These are phyloP conservation scores for Candida cerambycidarum DNA, from an alignment of 805 yeast species.

Conservation along the genomic window DNA sequence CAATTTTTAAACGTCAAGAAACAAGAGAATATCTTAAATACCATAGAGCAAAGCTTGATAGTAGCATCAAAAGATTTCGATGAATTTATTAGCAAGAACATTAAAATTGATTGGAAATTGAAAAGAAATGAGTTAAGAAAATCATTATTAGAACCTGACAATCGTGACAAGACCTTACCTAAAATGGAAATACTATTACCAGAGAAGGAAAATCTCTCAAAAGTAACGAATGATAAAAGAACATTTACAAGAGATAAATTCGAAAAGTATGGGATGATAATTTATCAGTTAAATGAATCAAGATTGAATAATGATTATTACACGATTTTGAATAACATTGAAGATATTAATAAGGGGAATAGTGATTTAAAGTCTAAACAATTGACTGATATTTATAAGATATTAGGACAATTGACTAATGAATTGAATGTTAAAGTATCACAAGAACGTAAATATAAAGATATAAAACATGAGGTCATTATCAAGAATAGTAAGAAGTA, in stretches of 20 bases:
- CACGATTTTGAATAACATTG: slow-evolving; percentile 59
- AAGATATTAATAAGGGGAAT: slow-evolving; percentile 56
- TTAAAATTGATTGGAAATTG: slow-evolving; percentile 81
- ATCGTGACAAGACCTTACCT: too few species aligned
- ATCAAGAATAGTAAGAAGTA: slow-evolving; percentile 55
- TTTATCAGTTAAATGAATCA: slow-evolving; percentile 68
- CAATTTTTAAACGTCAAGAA: slow-evolving; percentile 65
- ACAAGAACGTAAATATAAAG: slow-evolving; percentile 33
- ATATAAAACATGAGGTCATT: slow-evolving; percentile 42
- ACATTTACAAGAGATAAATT: slow-evolving; percentile 54
- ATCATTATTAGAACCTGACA: slow-evolving; percentile 57
- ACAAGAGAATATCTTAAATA: slow-evolving; percentile 76
- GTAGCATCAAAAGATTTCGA: slow-evolving; percentile 84
- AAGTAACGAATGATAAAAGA: slow-evolving; percentile 19
- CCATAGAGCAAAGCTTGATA: slow-evolving; percentile 77
- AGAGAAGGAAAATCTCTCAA: neutral
- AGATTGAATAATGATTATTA: slow-evolving; percentile 54
- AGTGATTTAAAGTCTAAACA: slow-evolving; percentile 68
- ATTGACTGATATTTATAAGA: slow-evolving; percentile 71
- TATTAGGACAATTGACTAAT: slow-evolving; percentile 51
- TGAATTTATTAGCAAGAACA: slow-evolving; percentile 64
- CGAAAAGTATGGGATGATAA: slow-evolving; percentile 70
- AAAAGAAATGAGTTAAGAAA: slow-evolving; percentile 73
- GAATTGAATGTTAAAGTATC: slow-evolving; percentile 32
- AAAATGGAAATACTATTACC: slow-evolving; percentile 3